phyloP scores from a whole-genome alignment of 768 basidiomycete genomes.

The Termitomyces sp. region DNA sequence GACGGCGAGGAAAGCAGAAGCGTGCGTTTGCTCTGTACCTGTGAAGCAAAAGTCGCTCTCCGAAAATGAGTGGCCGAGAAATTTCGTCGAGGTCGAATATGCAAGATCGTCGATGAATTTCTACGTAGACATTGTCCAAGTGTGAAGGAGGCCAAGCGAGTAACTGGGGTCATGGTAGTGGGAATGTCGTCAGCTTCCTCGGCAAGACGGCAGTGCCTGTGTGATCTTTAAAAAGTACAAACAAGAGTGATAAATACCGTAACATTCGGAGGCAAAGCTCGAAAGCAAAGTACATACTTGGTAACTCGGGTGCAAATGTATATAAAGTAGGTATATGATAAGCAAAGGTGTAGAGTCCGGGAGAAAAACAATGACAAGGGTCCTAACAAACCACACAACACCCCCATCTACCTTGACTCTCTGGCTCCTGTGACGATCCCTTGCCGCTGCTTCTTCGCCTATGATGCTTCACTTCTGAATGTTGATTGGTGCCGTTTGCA shows the following conservation, averaged over 20 bases:
- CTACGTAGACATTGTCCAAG: conserved; percentile 8
- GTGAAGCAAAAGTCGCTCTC: conserved; percentile 33
- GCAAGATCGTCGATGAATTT: background rate
- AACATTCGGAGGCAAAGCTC: conserved; percentile 4
- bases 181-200: background rate
- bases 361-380: background rate
- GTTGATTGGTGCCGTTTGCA: conserved; percentile 31
- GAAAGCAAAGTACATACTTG: conserved; percentile 15
- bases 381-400: conserved; percentile 69
- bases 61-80: conserved; percentile 17
- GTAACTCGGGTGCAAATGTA: conserved; percentile 22
- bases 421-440: conserved; percentile 34
- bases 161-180: conserved; percentile 11
- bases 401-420: conserved; percentile 50
- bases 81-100: conserved; percentile 5
- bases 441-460: conserved; percentile 51
- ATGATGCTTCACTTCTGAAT: conserved; percentile 40
- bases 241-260: background rate
- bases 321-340: conserved; percentile 21
- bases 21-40: conserved; percentile 43
- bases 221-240: background rate
- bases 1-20: conserved; percentile 48
- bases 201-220: background rate
- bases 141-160: conserved; percentile 10
- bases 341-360: conserved; percentile 20